A percentile compares a stretch with the other conserved stretches of the same genome.
Conservation (phyloP, 129 eudicot genomes). For the Centella asiatica region DNA sequence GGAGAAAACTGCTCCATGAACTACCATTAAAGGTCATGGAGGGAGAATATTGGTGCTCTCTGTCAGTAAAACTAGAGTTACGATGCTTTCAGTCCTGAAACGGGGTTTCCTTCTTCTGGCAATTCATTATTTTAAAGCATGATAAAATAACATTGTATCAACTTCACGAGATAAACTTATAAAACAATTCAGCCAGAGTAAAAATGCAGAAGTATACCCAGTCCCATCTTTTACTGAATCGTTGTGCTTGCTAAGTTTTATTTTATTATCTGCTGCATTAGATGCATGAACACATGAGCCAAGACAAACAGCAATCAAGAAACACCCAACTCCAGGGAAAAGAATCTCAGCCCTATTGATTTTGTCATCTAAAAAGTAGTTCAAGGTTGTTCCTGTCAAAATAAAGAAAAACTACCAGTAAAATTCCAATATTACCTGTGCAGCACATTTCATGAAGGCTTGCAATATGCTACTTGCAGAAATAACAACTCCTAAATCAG, state of each 20-base stretch:
- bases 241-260: slow-evolving; percentile 36
- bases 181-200: no score
- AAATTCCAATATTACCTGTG: not conserved
- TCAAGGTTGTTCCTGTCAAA: slow-evolving; percentile 67
- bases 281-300: slow-evolving; percentile 70
- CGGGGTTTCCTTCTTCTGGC: not conserved
- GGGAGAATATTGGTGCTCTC: not conserved
- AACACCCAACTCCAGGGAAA: slow-evolving; percentile 83
- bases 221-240: slow-evolving; percentile 16
- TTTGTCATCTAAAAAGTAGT: slow-evolving; percentile 73
- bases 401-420: not conserved
- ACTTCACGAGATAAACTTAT: no score
- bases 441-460: not conserved
- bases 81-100: not conserved
- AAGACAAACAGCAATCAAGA: slow-evolving; percentile 65
- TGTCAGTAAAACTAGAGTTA: not conserved
- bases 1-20: not conserved
- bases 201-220: slow-evolving; percentile 30
- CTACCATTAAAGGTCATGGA: not conserved
- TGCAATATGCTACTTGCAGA: not conserved
- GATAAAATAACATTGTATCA: no score
- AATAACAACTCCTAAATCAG: not conserved
- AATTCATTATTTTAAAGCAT: not conserved
- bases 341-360: slow-evolving; percentile 77
- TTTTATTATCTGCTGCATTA: slow-evolving; percentile 60